Evolutionary conservation across 75 land plant genomes (phyloP).

Genomic region (Isoetes taiwanensis): DNA sequence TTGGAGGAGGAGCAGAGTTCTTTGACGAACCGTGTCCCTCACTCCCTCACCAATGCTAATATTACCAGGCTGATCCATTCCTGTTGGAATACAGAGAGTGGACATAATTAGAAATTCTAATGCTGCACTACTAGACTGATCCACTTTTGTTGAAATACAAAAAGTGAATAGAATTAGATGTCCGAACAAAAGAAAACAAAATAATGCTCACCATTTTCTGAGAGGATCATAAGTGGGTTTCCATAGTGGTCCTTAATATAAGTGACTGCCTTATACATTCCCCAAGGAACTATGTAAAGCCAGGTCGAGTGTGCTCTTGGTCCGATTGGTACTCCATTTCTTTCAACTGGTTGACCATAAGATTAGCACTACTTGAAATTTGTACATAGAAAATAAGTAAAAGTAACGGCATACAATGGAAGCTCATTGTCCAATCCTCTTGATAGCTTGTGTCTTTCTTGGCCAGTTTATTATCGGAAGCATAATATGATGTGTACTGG

Average conservation of each 20-base stretch:
- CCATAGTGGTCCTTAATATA: conserved; percentile 2
- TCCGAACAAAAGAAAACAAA: too few relatives aligned
- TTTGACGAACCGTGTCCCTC: too few relatives aligned
- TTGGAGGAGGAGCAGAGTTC: too few relatives aligned
- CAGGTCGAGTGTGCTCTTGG: conserved; percentile 1
- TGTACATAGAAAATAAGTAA: not conserved
- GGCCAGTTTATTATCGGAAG: not conserved
- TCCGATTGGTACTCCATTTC: conserved; percentile 4
- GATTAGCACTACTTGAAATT: not conserved
- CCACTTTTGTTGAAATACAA: not conserved
- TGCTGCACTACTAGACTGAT: not conserved
- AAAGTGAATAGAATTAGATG: too few relatives aligned
- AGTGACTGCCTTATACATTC: conserved; percentile 1
- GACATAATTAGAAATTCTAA: not conserved
- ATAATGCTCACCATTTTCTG: not conserved
- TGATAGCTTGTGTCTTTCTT: not conserved
- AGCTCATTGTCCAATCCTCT: not conserved
- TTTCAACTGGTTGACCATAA: not conserved
- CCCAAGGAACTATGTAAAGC: conserved; percentile 5
- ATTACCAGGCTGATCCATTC: conserved; percentile 1
- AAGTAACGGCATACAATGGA: not conserved
- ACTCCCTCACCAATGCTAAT: not conserved
- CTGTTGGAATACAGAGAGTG: not conserved
- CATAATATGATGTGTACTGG: conserved; percentile 2
- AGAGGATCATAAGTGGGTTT: not conserved